Conservation (phyloP, 2,329 filamentous ascomycete species). For the Hirsutella rhossiliensis region DNA sequence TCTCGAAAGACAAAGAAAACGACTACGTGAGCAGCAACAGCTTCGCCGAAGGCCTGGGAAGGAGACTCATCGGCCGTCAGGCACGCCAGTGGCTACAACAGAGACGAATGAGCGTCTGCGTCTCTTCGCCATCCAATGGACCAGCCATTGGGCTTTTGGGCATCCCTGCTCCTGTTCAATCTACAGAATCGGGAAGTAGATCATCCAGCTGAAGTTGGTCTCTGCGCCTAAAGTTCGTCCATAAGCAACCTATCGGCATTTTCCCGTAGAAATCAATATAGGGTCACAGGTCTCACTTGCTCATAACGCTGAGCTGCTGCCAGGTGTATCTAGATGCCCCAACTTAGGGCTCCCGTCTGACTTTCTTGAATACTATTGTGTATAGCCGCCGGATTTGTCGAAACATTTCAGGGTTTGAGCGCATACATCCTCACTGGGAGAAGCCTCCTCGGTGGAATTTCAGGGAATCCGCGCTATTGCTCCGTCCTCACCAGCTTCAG, state of each 20-base stretch:
- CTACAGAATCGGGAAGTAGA: too few species aligned
- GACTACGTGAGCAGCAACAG: constrained; percentile 1
- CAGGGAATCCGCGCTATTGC: constrained; percentile 56
- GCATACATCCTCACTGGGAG: constrained; percentile 72
- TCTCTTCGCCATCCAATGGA: too few species aligned
- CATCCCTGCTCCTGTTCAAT: background rate
- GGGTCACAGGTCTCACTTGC: too few species aligned
- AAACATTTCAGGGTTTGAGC: constrained; percentile 38
- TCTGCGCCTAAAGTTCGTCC: too few species aligned
- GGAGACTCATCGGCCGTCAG: background rate
- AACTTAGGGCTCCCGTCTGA: background rate
- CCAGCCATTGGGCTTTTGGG: background rate
- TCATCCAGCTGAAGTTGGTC: too few species aligned
- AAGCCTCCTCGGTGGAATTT: constrained; percentile 36
- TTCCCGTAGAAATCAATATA: too few species aligned
- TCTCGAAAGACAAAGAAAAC: background rate
- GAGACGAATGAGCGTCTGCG: background rate
- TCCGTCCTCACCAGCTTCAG: constrained; percentile 58
- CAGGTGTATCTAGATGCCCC: too few species aligned
- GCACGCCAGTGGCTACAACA: constrained; percentile 1
- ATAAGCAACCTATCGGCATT: too few species aligned
- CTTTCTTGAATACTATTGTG: background rate
- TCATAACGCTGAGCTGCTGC: too few species aligned
- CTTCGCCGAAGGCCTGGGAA: constrained; percentile 1
- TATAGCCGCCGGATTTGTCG: background rate